phyloP scores from a whole-genome alignment of 345 rosid species.

The Syzygium jambos region DNA sequence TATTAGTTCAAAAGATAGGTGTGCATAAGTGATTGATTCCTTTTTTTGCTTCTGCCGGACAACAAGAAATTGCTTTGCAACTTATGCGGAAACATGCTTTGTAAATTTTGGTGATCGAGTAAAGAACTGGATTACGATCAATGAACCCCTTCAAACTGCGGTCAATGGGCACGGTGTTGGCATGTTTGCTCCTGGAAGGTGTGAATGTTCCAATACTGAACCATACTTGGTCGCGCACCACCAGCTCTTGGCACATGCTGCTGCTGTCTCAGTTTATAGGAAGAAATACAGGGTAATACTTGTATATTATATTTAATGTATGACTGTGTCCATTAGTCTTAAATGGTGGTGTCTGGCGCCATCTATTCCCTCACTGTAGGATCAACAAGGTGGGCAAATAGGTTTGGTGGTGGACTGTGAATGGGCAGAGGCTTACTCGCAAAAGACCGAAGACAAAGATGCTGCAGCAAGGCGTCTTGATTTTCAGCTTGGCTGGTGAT shows the following conservation, averaged over 20 bases:
- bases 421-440: constrained; percentile 73
- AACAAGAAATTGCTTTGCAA: constrained; percentile 70
- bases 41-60: constrained; percentile 3
- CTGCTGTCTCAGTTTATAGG: constrained; percentile 56
- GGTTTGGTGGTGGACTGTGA: constrained; percentile 62
- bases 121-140: constrained; percentile 76
- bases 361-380: constrained; percentile 20
- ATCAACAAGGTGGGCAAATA: constrained; percentile 67
- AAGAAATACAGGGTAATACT: constrained; percentile 56
- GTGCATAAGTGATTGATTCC: not conserved
- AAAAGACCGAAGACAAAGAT: constrained; percentile 38
- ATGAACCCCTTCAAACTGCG: constrained; percentile 63
- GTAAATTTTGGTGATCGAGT: constrained; percentile 81
- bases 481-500: constrained; percentile 87
- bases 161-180: constrained; percentile 52
- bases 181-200: constrained; percentile 60
- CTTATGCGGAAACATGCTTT: constrained; percentile 68
- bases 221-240: constrained; percentile 78
- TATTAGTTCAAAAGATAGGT: not conserved
- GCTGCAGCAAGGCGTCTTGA: constrained; percentile 77
- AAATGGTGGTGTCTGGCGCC: not conserved
- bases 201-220: constrained; percentile 50
- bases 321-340: not conserved
- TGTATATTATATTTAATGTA: not conserved
- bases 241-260: constrained; percentile 78